phyloP scores from a whole-genome alignment of 148 eudicot species.

The Fagopyrum tataricum region DNA sequence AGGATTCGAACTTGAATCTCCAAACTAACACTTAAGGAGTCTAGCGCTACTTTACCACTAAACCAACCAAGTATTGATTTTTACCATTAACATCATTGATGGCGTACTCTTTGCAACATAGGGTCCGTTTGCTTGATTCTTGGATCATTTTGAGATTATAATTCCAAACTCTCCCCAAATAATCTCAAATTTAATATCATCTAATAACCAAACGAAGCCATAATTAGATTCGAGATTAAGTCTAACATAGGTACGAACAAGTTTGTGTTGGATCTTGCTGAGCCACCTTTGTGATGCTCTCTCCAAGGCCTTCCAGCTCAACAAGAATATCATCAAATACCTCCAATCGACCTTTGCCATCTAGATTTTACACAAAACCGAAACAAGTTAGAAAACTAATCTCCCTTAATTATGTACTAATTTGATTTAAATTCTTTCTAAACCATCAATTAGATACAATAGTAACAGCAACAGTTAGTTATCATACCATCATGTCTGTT shows the following conservation, averaged over 20 bases:
- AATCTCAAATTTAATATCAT: no score
- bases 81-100: neutral
- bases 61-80: no score
- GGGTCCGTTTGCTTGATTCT: no score
- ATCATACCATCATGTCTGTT: slow-evolving; percentile 76
- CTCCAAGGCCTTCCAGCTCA: slow-evolving; percentile 16
- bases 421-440: neutral
- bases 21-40: no score
- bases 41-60: no score
- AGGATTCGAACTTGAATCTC: no score
- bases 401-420: neutral
- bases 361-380: neutral
- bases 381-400: neutral
- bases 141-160: no score
- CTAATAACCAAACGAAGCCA: neutral
- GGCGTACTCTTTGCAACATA: neutral
- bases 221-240: neutral
- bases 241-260: neutral
- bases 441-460: neutral
- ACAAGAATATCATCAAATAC: slow-evolving; percentile 9
- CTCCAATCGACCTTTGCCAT: slow-evolving; percentile 5
- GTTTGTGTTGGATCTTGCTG: neutral
- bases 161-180: no score
- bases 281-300: slow-evolving; percentile 9
- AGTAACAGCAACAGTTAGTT: slow-evolving; percentile 6